Evolutionary conservation across 2,329 filamentous ascomycete genomes (phyloP).

Genomic region (Pyricularia sp.): DNA sequence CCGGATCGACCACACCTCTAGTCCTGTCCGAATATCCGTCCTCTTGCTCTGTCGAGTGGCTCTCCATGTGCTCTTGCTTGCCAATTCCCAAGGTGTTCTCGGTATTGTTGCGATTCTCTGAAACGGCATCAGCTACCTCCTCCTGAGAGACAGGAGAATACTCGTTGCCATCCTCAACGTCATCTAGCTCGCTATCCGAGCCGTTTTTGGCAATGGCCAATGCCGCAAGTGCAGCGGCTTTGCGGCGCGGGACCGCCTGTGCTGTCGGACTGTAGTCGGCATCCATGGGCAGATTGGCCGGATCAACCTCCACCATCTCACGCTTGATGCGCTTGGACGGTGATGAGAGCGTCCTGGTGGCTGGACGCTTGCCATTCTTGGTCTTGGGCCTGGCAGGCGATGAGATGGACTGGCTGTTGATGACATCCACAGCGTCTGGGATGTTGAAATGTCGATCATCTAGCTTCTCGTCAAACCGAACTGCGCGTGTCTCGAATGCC

Average conservation of each 20-base stretch:
- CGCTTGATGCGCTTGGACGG: neutral
- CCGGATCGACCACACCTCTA: neutral
- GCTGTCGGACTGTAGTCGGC: constrained; percentile 8
- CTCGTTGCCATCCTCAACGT: neutral
- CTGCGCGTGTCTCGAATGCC: constrained; percentile 16
- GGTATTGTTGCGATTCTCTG: neutral
- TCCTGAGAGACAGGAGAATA: neutral
- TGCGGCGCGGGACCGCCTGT: neutral
- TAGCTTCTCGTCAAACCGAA: constrained; percentile 21
- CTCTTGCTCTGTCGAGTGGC: neutral
- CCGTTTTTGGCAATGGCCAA: constrained; percentile 3
- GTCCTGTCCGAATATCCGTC: neutral
- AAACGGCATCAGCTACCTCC: neutral
- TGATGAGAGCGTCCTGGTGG: neutral
- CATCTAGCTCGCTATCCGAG: constrained; percentile 6
- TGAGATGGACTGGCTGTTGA: neutral
- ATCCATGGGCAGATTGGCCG: constrained; percentile 3
- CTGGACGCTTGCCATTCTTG: neutral
- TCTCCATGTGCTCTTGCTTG: neutral
- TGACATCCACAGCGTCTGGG: constrained; percentile 13
- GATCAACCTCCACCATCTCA: constrained; percentile 2
- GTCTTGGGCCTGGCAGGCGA: neutral
- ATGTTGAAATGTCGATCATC: constrained; percentile 23
- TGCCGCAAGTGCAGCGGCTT: constrained; percentile 3
- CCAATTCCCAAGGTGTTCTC: neutral